Evolutionary conservation across 192 early-diverging fungal genomes (phyloP), one percentile per base, ranked within the genome.

Genomic region (Coemansia sp.): DNA sequence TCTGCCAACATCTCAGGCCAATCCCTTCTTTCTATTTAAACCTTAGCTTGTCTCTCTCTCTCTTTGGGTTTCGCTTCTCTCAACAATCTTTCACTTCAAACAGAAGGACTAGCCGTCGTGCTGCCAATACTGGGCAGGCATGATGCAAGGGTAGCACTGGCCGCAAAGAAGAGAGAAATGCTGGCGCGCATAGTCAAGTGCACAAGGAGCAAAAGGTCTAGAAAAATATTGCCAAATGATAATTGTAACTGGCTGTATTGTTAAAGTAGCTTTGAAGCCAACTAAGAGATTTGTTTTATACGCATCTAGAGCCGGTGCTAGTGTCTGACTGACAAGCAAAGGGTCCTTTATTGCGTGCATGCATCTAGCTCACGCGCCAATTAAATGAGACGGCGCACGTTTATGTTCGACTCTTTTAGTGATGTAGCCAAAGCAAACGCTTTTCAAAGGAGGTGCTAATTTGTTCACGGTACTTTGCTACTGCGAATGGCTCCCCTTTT

Each of bases 101-200:
- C n/a, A n/a, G n/a, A n/a, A 18, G 68, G 68, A 27, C 63, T 59
- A 2, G 56, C 40, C 8, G 43, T 6, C 26, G 27, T 26, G 46
- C 34, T 24, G 14, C 12, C 37, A 24, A 12, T 24, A 8, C 24
- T 39, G 17, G 58, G 27, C 10, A 38, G 33, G 53, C 68, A 71
- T 19, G 54, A 60, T 8, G 68, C 62, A 7, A 55, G 48, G 9
- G 53, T 36, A 36, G 53, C 53, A 11, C 60, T 26, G 24, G 36
- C 43, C 24, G 38, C 26, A 40, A 69, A 29, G 4, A 37, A 59
- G 15, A 48, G 41, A 18, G 56, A 43, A 14, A 58, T 1, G 11
- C 37, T 11, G 15, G 44, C 10, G 26, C 33, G 40, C 61, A 63
- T 63, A 8, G 29, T 41, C 29, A 22, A 22, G 18, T 41, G 37